Percentiles rank a stretch among this genome's conserved stretches.
phyloP scores from a whole-genome alignment of 805 yeast species.

The Yueomyces sinensis region DNA sequence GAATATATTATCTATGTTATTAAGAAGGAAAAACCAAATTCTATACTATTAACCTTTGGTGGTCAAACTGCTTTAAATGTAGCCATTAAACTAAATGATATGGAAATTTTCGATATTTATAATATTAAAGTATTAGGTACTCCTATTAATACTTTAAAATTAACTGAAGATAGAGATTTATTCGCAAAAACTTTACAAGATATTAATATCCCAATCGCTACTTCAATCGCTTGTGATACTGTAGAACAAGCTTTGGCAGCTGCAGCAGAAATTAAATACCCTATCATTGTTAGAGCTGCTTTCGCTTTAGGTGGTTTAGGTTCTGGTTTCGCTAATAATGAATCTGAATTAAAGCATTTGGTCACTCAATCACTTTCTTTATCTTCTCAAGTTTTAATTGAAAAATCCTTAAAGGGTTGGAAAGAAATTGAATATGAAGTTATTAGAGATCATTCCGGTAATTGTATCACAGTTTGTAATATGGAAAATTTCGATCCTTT shows the following conservation, averaged over 20 bases:
- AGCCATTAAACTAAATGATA: slow-evolving; percentile 86
- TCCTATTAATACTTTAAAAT: slow-evolving; percentile 88
- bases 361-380: slow-evolving; percentile 81
- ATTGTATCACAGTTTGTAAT: slow-evolving; percentile 97
- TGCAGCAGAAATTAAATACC: slow-evolving; percentile 80
- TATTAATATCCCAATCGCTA: slow-evolving; percentile 92
- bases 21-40: slow-evolving; percentile 94
- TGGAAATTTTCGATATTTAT: slow-evolving; percentile 86
- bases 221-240: slow-evolving; percentile 87
- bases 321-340: slow-evolving; percentile 87
- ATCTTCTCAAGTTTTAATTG: slow-evolving; percentile 92
- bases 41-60: slow-evolving; percentile 90
- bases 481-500: slow-evolving; percentile 99
- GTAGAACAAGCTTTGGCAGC: slow-evolving; percentile 91
- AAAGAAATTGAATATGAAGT: slow-evolving; percentile 98
- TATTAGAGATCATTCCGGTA: slow-evolving; percentile 89
- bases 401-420: slow-evolving; percentile 97
- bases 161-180: slow-evolving; percentile 95
- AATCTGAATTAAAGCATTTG: slow-evolving; percentile 70
- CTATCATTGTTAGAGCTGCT: slow-evolving; percentile 95
- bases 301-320: slow-evolving; percentile 96
- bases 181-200: slow-evolving; percentile 92
- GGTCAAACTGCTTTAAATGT: slow-evolving; percentile 97
- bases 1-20: slow-evolving; percentile 92
- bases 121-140: slow-evolving; percentile 94